phyloP scores from a whole-genome alignment of 1,284 basidiomycete genomes.

The Trichosporon sp. region DNA sequence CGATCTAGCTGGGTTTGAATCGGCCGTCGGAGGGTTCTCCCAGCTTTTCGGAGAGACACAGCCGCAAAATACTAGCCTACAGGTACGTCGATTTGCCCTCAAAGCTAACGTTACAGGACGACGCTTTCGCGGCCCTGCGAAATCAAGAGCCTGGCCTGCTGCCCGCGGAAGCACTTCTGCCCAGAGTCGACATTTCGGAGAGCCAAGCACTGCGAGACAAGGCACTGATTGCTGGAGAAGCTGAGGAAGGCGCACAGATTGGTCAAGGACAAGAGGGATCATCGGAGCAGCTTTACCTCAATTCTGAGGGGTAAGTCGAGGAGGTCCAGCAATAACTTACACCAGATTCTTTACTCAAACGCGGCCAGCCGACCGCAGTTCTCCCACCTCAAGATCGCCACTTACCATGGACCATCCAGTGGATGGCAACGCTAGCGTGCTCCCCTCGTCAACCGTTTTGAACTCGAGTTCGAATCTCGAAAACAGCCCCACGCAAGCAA shows the following conservation, averaged over 20 bases:
- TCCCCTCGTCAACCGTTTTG: conserved; percentile 2
- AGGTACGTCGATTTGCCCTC: not conserved
- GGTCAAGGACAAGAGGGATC: conserved; percentile 20
- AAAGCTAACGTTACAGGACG: conserved; percentile 20
- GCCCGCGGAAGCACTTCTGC: conserved; percentile 40
- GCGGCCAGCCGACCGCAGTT: conserved; percentile 33
- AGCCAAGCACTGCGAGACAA: conserved; percentile 50
- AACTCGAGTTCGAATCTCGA: not conserved
- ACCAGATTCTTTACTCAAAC: conserved; percentile 52
- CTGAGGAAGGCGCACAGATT: conserved; percentile 34
- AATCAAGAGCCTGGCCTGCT: conserved; percentile 34
- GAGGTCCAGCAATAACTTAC: not conserved
- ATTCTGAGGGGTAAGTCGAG: conserved; percentile 45
- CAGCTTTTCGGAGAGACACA: conserved; percentile 52
- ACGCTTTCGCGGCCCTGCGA: conserved; percentile 44
- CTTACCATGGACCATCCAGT: not conserved
- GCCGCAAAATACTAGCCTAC: not conserved
- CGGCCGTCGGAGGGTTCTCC: conserved; percentile 44
- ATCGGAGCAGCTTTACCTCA: conserved; percentile 43
- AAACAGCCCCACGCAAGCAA: not conserved
- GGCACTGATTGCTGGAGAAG: conserved; percentile 45
- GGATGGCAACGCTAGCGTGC: not conserved
- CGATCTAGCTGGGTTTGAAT: conserved; percentile 39
- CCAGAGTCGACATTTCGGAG: conserved; percentile 43
- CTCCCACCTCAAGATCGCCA: not conserved